Conservation (phyloP, 345 rosid genomes). For the Eucalyptus pumila region DNA sequence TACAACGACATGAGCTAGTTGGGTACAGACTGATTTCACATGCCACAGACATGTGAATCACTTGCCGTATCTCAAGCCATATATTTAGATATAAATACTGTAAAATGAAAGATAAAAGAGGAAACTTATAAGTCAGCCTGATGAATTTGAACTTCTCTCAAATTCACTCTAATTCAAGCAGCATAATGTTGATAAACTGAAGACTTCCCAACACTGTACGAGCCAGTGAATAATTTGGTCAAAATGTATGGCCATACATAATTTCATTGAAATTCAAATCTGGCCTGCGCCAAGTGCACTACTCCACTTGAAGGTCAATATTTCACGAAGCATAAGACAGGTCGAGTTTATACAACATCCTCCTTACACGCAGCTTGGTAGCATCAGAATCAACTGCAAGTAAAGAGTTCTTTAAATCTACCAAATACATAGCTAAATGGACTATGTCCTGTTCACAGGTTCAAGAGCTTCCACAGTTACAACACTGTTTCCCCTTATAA, state of each 20-base stretch:
- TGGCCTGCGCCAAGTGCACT: neutral
- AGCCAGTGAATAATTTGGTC: neutral
- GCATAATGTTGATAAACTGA: neutral
- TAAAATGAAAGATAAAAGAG: neutral
- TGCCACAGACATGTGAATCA: neutral
- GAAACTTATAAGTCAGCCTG: neutral
- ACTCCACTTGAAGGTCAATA: neutral
- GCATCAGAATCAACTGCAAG: neutral
- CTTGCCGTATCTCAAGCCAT: neutral
- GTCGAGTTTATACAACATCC: neutral
- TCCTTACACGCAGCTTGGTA: neutral
- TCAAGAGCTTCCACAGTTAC: constrained; percentile 12
- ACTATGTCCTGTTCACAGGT: constrained; percentile 1
- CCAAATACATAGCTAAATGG: neutral
- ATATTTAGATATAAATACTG: neutral
- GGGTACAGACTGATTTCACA: neutral
- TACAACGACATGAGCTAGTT: neutral
- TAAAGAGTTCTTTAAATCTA: neutral
- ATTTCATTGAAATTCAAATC: neutral
- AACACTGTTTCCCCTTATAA: constrained; percentile 11
- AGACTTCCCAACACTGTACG: neutral
- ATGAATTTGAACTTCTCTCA: neutral
- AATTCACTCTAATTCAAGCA: neutral
- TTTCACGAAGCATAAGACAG: neutral
- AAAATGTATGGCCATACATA: neutral